phyloP scores from a whole-genome alignment of 2,329 filamentous ascomycete genomes.

The Cladophialophora bantiana region DNA sequence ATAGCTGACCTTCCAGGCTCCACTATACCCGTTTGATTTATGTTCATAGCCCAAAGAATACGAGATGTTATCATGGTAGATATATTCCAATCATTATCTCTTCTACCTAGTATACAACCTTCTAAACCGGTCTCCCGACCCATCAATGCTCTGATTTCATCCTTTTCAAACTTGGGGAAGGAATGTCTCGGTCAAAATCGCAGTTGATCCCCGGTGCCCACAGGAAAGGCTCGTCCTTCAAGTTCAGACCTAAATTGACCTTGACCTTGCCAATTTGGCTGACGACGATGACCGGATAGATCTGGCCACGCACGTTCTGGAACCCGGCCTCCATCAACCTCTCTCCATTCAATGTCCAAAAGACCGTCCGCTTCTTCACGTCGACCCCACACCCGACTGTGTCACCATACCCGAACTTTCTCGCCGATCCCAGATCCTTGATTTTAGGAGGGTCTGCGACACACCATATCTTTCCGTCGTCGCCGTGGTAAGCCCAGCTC shows the following conservation, averaged over 20 bases:
- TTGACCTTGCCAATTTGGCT: neutral
- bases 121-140: too few relatives aligned
- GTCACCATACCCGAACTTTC: neutral
- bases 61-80: too few relatives aligned
- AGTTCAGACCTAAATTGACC: neutral
- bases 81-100: too few relatives aligned
- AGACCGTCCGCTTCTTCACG: slow-evolving; percentile 1
- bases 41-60: too few relatives aligned
- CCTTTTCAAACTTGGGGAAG: neutral
- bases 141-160: neutral
- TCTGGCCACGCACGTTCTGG: slow-evolving; percentile 1
- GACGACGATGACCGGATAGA: neutral
- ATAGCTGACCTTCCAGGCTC: too few relatives aligned
- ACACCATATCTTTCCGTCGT: slow-evolving; percentile 2
- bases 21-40: too few relatives aligned
- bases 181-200: neutral
- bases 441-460: neutral
- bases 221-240: neutral
- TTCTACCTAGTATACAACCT: too few relatives aligned
- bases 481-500: slow-evolving; percentile 1
- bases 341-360: neutral
- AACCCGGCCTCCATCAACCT: slow-evolving; percentile 3
- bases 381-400: neutral
- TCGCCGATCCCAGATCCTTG: neutral
- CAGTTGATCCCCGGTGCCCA: neutral